Conservation (phyloP, 2,329 filamentous ascomycete species). For the Trichophyton verrucosum region DNA sequence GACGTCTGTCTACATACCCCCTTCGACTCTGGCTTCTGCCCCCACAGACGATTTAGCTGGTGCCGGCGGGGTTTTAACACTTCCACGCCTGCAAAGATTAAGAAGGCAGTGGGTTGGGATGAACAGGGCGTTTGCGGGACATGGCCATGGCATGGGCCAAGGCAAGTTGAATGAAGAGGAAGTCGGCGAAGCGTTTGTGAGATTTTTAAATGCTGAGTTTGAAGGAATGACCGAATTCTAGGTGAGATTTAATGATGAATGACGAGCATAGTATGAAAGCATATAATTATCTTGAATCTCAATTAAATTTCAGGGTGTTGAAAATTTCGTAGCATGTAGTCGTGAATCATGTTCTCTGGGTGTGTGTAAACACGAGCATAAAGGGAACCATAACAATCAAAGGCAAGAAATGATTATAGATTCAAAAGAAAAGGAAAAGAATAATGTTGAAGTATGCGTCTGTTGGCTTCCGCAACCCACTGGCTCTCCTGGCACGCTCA, state of each 20-base stretch:
- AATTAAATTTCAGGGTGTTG: neutral
- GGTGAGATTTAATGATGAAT: neutral
- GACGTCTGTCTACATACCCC: slow-evolving; percentile 26
- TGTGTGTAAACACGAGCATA: neutral
- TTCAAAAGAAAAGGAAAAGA: neutral
- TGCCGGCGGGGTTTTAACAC: slow-evolving; percentile 28
- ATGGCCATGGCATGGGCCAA: slow-evolving; percentile 25
- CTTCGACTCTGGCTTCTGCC: slow-evolving; percentile 25
- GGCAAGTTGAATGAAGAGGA: slow-evolving; percentile 24
- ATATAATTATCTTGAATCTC: neutral
- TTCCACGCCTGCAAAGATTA: slow-evolving; percentile 33
- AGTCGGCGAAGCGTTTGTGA: slow-evolving; percentile 34
- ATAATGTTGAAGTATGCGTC: neutral
- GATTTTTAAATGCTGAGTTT: slow-evolving; percentile 35
- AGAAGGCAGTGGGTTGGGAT: slow-evolving; percentile 36
- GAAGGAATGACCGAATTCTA: slow-evolving; percentile 16
- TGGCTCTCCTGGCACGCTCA: too few relatives aligned
- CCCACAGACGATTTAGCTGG: slow-evolving; percentile 33
- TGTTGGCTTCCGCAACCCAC: too few relatives aligned
- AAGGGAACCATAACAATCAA: neutral
- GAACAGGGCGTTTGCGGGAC: slow-evolving; percentile 30
- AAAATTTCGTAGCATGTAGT: neutral
- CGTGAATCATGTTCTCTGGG: neutral
- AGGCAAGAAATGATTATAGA: neutral
- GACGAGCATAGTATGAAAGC: neutral